Evolutionary conservation across 768 basidiomycete genomes (phyloP).

Genomic region (Crassisporium funariophilum): DNA sequence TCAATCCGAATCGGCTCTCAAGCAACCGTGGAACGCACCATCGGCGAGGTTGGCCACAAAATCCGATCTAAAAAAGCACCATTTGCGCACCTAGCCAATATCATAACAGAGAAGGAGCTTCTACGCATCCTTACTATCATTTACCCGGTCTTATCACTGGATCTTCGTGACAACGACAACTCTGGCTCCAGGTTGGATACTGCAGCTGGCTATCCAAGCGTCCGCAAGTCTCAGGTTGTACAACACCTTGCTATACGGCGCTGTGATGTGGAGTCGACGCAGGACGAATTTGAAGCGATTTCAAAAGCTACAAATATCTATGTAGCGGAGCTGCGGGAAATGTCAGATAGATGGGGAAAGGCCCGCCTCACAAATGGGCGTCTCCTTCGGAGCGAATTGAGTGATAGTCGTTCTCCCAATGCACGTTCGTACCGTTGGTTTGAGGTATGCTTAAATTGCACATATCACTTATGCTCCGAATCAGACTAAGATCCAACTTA

Average conservation of each 20-base stretch:
- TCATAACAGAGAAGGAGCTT: constrained; percentile 4
- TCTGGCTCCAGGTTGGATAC: too few species aligned
- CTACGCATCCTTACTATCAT: not conserved
- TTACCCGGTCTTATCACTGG: constrained; percentile 3
- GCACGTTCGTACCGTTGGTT: not conserved
- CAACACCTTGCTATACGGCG: too few species aligned
- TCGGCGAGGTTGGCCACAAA: constrained; percentile 29
- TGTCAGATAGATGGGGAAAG: not conserved
- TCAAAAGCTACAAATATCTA: too few species aligned
- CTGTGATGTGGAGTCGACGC: too few species aligned
- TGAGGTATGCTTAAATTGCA: not conserved
- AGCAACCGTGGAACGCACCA: constrained; percentile 28
- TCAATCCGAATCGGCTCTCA: constrained; percentile 36
- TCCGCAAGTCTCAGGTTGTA: too few species aligned
- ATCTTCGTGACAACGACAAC: not conserved
- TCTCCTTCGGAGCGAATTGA: not conserved
- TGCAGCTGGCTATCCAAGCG: too few species aligned
- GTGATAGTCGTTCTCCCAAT: not conserved
- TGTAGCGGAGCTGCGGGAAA: too few species aligned
- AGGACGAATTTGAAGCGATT: too few species aligned
- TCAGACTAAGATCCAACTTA: too few species aligned
- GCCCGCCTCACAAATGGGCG: not conserved
- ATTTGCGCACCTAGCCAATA: constrained; percentile 28
- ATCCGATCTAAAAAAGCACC: constrained; percentile 32
- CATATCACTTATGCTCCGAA: too few species aligned